These are phyloP conservation scores for Fusarium sp. DNA, from an alignment of 2,329 filamentous ascomycete species.

Conservation along the genomic window DNA sequence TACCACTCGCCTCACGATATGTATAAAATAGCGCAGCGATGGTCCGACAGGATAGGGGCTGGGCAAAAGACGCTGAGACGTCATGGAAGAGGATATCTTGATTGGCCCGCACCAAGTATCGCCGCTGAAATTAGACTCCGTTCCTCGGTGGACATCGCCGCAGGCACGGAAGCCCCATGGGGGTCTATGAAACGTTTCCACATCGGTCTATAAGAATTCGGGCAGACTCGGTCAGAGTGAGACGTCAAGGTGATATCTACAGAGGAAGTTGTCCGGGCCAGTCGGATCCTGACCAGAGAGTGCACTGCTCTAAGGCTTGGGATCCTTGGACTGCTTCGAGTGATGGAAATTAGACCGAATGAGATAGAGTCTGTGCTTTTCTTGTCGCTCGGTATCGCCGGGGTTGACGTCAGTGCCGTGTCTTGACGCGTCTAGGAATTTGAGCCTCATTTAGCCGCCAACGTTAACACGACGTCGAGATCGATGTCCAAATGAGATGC, in stretches of 20 bases:
- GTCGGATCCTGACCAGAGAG: conserved; percentile 10
- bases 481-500: too few species aligned
- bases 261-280: conserved; percentile 12
- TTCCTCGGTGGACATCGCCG: neutral
- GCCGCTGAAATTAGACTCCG: conserved; percentile 3
- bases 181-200: conserved; percentile 12
- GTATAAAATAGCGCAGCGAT: conserved; percentile 19
- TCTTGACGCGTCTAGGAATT: neutral
- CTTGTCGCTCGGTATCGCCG: conserved; percentile 21
- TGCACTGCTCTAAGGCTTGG: neutral
- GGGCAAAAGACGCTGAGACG: neutral
- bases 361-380: conserved; percentile 9
- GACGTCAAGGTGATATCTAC: neutral
- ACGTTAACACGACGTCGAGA: conserved; percentile 10
- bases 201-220: neutral
- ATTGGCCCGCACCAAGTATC: neutral
- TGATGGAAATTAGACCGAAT: conserved; percentile 23
- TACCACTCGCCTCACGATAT: neutral
- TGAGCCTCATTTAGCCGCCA: conserved; percentile 29
- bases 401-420: conserved; percentile 21
- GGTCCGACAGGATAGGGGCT: conserved; percentile 9
- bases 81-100: conserved; percentile 5
- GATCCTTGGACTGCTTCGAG: conserved; percentile 2
- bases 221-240: neutral
- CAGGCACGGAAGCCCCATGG: conserved; percentile 15